These are phyloP conservation scores for Irpex sp. DNA, from an alignment of 1,284 basidiomycete species.

Conservation along the genomic window DNA sequence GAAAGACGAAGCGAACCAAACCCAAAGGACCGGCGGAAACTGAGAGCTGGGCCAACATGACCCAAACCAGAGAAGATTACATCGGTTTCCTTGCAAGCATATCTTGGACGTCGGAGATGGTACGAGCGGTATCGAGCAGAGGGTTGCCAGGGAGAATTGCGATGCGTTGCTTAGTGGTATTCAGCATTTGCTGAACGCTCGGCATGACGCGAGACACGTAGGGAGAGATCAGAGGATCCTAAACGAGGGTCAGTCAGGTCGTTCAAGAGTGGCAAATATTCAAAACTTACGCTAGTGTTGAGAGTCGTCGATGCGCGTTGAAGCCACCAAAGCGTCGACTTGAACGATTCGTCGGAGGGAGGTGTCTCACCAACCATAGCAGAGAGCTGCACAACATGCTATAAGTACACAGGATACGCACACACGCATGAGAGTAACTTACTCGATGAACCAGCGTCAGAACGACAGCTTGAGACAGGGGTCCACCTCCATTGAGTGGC, in stretches of 20 bases:
- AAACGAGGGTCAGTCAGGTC: constrained; percentile 2
- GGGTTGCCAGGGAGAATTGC: constrained; percentile 70
- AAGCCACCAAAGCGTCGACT: constrained; percentile 79
- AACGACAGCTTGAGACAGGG: constrained; percentile 77
- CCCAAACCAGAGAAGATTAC: constrained; percentile 9
- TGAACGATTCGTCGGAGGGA: constrained; percentile 74
- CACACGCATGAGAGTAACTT: constrained; percentile 27
- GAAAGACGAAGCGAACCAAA: neutral
- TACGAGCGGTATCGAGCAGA: constrained; percentile 61
- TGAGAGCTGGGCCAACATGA: neutral
- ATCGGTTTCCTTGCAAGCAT: constrained; percentile 61
- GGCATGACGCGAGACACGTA: constrained; percentile 77
- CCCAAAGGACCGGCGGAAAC: neutral
- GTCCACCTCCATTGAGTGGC: constrained; percentile 63
- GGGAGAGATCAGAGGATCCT: constrained; percentile 79
- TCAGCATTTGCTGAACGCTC: constrained; percentile 68
- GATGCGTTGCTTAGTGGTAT: constrained; percentile 73
- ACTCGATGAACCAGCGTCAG: constrained; percentile 78
- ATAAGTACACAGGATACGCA: constrained; percentile 3
- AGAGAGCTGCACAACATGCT: constrained; percentile 47
- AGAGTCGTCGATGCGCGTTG: constrained; percentile 67
- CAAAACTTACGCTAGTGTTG: constrained; percentile 58
- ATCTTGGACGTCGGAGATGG: constrained; percentile 71
- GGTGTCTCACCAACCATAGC: constrained; percentile 68
- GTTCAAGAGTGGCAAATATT: constrained; percentile 7